A percentile compares a stretch with the other conserved stretches of the same genome.
Conservation (phyloP, 73 alveolate genomes). For the Tetrahymena thermophila region DNA sequence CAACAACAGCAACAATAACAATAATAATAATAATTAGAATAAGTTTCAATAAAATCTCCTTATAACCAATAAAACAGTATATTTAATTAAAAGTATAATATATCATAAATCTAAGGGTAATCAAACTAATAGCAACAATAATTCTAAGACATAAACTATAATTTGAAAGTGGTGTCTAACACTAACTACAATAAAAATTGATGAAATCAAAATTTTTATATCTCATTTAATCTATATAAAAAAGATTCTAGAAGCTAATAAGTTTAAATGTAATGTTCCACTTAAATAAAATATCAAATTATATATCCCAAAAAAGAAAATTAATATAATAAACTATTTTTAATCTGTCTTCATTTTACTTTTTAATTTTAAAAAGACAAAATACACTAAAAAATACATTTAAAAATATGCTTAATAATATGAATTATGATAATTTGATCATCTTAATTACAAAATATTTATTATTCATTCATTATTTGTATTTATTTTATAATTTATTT, state of each 20-base stretch:
- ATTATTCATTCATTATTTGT: not conserved
- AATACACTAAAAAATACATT: not conserved
- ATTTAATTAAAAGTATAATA: not conserved
- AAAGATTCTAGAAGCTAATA: too few species aligned
- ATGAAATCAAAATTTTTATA: not conserved
- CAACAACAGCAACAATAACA: too few species aligned
- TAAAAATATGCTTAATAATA: not conserved
- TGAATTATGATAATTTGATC: not conserved
- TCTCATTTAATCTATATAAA: too few species aligned
- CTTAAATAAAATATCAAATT: too few species aligned
- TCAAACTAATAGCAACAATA: not conserved
- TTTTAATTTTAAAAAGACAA: not conserved
- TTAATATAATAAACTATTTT: too few species aligned
- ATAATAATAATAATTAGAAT: not conserved
- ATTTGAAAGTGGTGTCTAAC: not conserved
- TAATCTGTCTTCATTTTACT: not conserved
- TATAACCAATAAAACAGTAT: not conserved
- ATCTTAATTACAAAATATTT: not conserved
- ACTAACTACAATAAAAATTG: not conserved
- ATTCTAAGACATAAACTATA: not conserved
- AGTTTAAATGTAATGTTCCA: too few species aligned
- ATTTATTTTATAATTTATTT: too few species aligned
- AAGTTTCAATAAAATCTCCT: not conserved
- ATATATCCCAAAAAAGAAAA: not conserved
- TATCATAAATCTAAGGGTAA: not conserved